phyloP scores from a whole-genome alignment of 108 stramenopile genomes.

The Mediolabrus comicus region DNA sequence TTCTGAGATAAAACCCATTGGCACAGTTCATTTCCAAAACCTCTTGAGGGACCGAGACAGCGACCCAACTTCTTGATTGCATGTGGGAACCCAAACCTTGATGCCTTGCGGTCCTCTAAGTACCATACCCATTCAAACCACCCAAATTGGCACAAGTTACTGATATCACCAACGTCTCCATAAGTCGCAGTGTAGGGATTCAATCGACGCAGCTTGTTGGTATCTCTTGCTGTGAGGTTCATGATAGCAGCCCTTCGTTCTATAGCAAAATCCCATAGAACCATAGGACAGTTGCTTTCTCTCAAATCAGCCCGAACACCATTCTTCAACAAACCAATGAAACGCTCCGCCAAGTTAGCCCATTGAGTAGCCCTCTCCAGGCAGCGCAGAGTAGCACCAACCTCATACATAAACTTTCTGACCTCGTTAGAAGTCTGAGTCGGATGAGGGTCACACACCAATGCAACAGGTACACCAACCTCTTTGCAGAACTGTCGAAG shows the following conservation, averaged over 20 bases:
- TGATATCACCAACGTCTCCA: constrained; percentile 34
- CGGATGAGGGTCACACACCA: constrained; percentile 19
- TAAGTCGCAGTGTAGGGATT: constrained; percentile 29
- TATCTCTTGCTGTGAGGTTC: constrained; percentile 41
- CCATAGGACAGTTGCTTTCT: constrained; percentile 11
- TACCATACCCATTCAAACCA: constrained; percentile 41
- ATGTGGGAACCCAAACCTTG: constrained; percentile 2
- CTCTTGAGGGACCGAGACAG: constrained; percentile 35
- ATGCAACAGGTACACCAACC: constrained; percentile 33
- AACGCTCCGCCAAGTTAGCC: constrained; percentile 41
- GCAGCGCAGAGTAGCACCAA: constrained; percentile 29
- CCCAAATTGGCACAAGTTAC: constrained; percentile 29
- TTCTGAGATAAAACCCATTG: constrained; percentile 41
- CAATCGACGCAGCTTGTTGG: constrained; percentile 26
- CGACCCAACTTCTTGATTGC: constrained; percentile 1
- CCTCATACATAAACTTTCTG: constrained; percentile 6
- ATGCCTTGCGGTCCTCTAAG: constrained; percentile 3
- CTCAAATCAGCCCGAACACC: constrained; percentile 38
- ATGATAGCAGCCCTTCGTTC: constrained; percentile 41
- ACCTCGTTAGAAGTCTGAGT: constrained; percentile 21
- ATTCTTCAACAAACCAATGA: constrained; percentile 42
- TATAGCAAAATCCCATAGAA: constrained; percentile 48
- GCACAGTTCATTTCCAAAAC: constrained; percentile 40
- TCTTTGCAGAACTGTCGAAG: constrained; percentile 41
- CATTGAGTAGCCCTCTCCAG: constrained; percentile 35